Base-by-base conservation (phyloP, 2,329 filamentous ascomycete genomes). In the Colletotrichum destructivum region DNA sequence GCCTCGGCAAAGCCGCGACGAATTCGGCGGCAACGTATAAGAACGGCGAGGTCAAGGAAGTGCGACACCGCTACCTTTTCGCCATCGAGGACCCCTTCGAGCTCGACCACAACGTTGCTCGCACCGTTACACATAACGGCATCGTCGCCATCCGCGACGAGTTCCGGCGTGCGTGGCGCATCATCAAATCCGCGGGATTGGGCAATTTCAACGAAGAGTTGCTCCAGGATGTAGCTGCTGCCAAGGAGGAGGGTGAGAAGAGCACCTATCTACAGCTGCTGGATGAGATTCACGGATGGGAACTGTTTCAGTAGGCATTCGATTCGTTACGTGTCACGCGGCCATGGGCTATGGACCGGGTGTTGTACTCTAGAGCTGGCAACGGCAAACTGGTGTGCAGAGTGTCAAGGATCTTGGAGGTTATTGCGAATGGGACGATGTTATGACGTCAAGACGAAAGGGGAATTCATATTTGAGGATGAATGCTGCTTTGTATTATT, bases 41-140 rank as follows among this genome's bases (percentile, higher is more conserved):
- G 62, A 74, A 78, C 13, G 77, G 78, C 6, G 85, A 88, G 42
- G 77, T 88, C 62, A 93, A 92, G 75, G 93, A 95, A 77, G 88
- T 96, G 16, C 89, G 93, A 2, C 90, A 95, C 77, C 90, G 94
- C 15, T 97, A 94, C 79, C 87, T 98, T 5, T 93, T 98, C 75
- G 94, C 94, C 42, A 95, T 98, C 72, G 95, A 98, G 79, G 95
- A 98, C 79, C 95, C 95, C 0, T 98, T 98, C 77, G 94, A 98
- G 83, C 82, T 91, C 2, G 91, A 94, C 51, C 94, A 98, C 81
- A 98, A 98, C 76, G 93, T 98, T 44, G 95, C 93, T 3, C 87
- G 94, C 61, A 97, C 94, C 0, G 94, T 98, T 1, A 95, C 92
- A 8, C 93, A 96, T 77, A 89, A 91, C 72, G 94, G 94, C 2